phyloP scores from a whole-genome alignment of 2,329 filamentous ascomycete species.

The Paraphaeosphaeria sporulosa region DNA sequence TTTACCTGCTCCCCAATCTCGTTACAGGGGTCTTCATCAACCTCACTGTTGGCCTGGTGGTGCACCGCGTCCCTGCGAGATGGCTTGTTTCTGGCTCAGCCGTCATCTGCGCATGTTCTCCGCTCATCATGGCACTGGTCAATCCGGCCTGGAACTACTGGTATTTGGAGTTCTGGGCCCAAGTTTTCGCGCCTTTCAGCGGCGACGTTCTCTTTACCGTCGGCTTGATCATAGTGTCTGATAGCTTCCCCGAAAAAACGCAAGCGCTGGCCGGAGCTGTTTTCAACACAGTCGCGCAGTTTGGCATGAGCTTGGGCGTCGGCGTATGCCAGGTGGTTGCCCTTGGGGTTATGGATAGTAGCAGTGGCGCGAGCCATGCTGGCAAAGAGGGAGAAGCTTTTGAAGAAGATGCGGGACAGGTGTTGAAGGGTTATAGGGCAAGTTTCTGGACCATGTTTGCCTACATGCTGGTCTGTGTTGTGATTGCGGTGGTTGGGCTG shows the following conservation, averaged over 20 bases:
- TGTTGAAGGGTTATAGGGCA: constrained; percentile 24
- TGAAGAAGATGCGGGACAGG: constrained; percentile 1
- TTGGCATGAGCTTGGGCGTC: constrained; percentile 49
- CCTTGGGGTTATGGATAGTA: constrained; percentile 6
- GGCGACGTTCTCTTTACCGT: constrained; percentile 64
- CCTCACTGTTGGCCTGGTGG: constrained; percentile 55
- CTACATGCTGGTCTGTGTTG: constrained; percentile 31
- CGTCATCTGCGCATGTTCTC: constrained; percentile 54
- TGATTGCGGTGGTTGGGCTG: constrained; percentile 33
- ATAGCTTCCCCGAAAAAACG: constrained; percentile 63
- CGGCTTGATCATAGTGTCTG: constrained; percentile 61
- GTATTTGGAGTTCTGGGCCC: constrained; percentile 55
- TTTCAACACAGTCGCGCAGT: constrained; percentile 66
- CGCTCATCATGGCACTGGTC: constrained; percentile 64
- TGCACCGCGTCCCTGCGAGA: constrained; percentile 52
- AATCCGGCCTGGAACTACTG: constrained; percentile 61
- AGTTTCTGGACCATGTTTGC: constrained; percentile 39
- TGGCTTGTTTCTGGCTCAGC: constrained; percentile 52
- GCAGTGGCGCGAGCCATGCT: not conserved
- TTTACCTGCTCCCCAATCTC: constrained; percentile 55
- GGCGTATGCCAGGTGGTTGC: constrained; percentile 11
- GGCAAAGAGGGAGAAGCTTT: not conserved
- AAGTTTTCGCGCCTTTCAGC: constrained; percentile 53
- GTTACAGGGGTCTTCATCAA: constrained; percentile 51
- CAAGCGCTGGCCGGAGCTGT: constrained; percentile 68